phyloP scores from a whole-genome alignment of 2,329 filamentous ascomycete genomes.

The Neofusicoccum parvum region DNA sequence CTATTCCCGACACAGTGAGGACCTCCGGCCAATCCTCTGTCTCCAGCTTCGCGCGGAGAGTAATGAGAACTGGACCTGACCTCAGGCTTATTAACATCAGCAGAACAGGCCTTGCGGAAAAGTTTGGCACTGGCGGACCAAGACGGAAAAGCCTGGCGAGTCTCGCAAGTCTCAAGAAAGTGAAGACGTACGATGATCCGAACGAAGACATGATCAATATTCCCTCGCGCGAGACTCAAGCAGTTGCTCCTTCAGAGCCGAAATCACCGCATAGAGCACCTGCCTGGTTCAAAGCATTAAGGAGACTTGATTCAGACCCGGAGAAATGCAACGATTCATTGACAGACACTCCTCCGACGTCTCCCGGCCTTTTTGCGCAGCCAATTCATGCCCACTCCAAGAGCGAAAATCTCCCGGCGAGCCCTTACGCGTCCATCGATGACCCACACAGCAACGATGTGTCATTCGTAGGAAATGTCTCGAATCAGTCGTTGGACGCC shows the following conservation, averaged over 20 bases:
- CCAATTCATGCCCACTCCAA: background rate
- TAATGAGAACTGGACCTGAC: constrained; percentile 30
- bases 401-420: background rate
- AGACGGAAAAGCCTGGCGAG: background rate
- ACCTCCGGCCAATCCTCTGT: constrained; percentile 28
- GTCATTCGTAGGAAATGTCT: background rate
- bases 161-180: background rate
- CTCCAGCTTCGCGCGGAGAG: constrained; percentile 30
- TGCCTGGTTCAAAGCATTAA: constrained; percentile 11
- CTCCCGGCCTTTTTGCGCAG: background rate
- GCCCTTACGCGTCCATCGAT: background rate
- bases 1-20: background rate
- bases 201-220: background rate
- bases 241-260: background rate
- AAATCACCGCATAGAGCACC: constrained; percentile 29
- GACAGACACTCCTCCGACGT: background rate
- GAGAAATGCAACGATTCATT: background rate
- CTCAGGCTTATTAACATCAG: constrained; percentile 27
- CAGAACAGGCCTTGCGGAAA: constrained; percentile 13
- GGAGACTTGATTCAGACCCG: background rate
- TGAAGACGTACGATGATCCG: constrained; percentile 12
- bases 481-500: background rate
- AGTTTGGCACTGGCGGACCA: background rate
- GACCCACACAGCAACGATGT: background rate
- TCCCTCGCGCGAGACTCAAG: background rate